Conservation (phyloP, 73 alveolate species). For the Durusdinium trenchii region DNA sequence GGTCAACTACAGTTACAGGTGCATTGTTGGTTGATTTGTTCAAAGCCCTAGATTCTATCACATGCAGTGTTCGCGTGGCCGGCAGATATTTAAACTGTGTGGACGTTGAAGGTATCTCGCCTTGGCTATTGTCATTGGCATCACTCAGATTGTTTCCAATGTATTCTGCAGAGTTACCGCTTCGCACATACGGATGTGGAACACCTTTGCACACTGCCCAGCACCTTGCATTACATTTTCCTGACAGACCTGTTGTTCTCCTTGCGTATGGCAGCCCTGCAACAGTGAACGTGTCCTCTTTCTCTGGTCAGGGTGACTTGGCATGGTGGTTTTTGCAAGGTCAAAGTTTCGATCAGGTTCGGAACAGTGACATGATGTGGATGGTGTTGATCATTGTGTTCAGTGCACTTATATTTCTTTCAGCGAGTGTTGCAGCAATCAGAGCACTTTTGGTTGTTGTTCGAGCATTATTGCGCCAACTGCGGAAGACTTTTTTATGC, state of each 20-base stretch:
- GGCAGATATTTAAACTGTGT: background rate
- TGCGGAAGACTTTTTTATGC: background rate
- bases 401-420: background rate
- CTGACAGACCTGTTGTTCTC: background rate
- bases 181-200: background rate
- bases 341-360: background rate
- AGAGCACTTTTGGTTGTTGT: background rate
- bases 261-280: background rate
- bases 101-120: background rate
- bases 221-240: background rate
- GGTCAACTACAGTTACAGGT: no score
- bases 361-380: background rate
- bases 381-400: background rate
- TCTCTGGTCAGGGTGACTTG: background rate
- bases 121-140: slow-evolving; percentile 5
- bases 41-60: no score
- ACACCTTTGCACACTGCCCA: background rate
- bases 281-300: background rate
- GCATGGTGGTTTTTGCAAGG: background rate
- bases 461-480: background rate
- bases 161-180: background rate
- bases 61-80: no score
- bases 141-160: background rate
- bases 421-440: background rate
- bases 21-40: no score